Evolutionary conservation across 73 alveolate species (phyloP), one percentile per base, ranked within the genome.

Genomic region (Paramecium octaurelia): DNA sequence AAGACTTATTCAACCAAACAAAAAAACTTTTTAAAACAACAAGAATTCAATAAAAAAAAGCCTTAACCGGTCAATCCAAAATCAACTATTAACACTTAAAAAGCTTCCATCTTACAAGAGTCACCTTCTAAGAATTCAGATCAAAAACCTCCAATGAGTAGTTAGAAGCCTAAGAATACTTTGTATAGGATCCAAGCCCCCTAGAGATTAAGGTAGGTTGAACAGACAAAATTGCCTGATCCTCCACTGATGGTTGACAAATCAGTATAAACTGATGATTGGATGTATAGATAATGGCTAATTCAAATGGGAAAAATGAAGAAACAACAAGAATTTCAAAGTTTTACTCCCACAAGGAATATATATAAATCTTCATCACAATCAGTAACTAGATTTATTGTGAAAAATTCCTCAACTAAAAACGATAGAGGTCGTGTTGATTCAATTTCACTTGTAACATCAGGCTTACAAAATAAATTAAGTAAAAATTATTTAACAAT

Each of bases 271-370:
- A 77, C 90, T 18, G 90, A 77, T 77, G 90, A 77, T 27, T 77
- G 90, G 90, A 77, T 77, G 90, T 77, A 77, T 44, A 77, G 71
- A 44, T 21, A 77, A 77, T 77, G 90, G 90, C 48, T 42, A 0
- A 77, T 77, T 8, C 20, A 77, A 44, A 77, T 77, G 75, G 90
- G 90, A 42, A 77, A 77, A 18, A 4, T 77, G 90, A 77, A 77
- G 23, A 77, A 77, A 44, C 20, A 77, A 23, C 43, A 77, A 77
- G 90, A 77, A 20, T 77, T 11, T 44, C 12, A 77, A 38, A 42
- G 73, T 29, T 21, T 42, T 42, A 77, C 90, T 1, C 90, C 90
- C 10, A 77, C 68, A 31, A 20, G 43, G 21, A 77, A 77, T 44
- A 77, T 77, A n/a, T 77, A 77, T 31, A 77, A 77, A 42, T 77